Evolutionary conservation across 495 filamentous ascomycete species (phyloP).

Genomic region (Immersiella caudata): DNA sequence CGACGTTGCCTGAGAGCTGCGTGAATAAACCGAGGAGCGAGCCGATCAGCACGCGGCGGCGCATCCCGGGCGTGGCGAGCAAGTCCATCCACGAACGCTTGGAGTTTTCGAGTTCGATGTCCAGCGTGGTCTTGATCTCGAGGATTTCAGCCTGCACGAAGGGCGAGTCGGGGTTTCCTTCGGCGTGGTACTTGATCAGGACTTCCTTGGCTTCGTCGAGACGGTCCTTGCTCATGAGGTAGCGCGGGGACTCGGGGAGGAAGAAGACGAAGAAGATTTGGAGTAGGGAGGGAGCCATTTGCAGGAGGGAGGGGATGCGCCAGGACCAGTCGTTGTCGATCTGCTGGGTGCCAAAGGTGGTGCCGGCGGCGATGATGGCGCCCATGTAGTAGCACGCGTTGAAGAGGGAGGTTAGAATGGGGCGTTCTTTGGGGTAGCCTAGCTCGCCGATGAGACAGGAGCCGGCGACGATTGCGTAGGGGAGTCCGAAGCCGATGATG

Average conservation of each 20-base stretch:
- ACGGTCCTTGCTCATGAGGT: conserved; percentile 60
- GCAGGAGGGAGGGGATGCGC: conserved; percentile 64
- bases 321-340: conserved; percentile 64
- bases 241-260: conserved; percentile 63
- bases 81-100: conserved; percentile 61
- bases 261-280: conserved; percentile 61
- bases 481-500: conserved; percentile 65
- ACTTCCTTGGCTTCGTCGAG: conserved; percentile 60
- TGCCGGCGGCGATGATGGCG: conserved; percentile 60
- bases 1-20: conserved; percentile 66
- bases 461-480: conserved; percentile 64
- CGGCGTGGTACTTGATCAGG: conserved; percentile 64
- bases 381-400: conserved; percentile 68
- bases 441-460: conserved; percentile 67
- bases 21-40: conserved; percentile 63
- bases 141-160: conserved; percentile 62
- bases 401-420: conserved; percentile 66
- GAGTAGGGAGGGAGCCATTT: conserved; percentile 56
- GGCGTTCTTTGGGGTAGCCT: conserved; percentile 65
- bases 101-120: conserved; percentile 57
- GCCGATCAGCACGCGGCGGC: conserved; percentile 58
- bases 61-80: conserved; percentile 58
- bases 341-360: conserved; percentile 59
- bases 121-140: conserved; percentile 63
- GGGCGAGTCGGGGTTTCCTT: conserved; percentile 57